Conservation (phyloP, 495 filamentous ascomycete species). For the Trichoderma erinaceum region DNA sequence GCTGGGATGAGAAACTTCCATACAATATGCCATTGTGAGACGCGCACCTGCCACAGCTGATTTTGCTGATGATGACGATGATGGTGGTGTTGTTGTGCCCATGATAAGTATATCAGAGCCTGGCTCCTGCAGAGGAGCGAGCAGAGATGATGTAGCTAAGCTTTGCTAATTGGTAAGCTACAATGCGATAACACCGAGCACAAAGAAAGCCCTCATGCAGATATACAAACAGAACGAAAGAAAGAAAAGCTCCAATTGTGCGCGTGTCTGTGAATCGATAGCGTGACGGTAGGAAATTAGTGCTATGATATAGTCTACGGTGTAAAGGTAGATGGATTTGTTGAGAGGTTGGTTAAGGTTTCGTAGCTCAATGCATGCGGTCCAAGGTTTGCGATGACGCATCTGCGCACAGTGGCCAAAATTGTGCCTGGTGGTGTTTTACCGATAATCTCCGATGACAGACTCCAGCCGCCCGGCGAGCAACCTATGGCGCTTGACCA, state of each 20-base stretch:
- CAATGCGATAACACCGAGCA: no score
- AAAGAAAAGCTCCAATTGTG: no score
- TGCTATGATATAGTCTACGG: neutral
- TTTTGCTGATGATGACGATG: neutral
- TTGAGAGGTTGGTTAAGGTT: neutral
- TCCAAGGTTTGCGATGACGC: neutral
- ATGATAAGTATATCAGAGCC: neutral
- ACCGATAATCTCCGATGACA: constrained; percentile 51
- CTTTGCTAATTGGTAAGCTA: no score
- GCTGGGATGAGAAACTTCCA: neutral
- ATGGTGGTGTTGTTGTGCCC: neutral
- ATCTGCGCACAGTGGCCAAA: neutral
- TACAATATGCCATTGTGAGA: neutral
- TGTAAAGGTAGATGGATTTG: neutral
- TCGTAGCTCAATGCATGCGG: neutral
- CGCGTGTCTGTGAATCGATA: no score
- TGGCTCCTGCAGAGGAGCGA: neutral
- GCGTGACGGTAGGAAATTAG: no score
- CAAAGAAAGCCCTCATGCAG: no score
- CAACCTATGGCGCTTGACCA: constrained; percentile 82
- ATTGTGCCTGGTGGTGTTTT: neutral
- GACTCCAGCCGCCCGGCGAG: constrained; percentile 82
- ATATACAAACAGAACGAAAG: no score
- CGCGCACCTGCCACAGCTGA: constrained; percentile 8
- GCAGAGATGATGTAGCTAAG: no score